Conservation (phyloP, 2,329 filamentous ascomycete species). For the Aureobasidium melanogenum region DNA sequence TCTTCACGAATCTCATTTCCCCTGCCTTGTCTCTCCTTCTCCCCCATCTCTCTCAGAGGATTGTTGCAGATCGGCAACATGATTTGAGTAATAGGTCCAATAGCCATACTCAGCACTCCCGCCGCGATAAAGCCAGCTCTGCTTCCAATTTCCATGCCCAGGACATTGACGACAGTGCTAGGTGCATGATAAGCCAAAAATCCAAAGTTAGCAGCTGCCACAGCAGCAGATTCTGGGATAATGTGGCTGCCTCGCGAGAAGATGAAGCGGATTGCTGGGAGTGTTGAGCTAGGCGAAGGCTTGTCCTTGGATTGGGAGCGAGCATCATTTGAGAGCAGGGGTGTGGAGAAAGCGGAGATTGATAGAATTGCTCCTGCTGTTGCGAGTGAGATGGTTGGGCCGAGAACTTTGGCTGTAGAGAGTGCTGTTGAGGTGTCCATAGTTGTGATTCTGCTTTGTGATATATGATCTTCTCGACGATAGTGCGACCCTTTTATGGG, state of each 20-base stretch:
- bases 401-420: background rate
- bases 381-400: background rate
- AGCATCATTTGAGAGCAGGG: background rate
- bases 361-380: background rate
- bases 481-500: too few species aligned
- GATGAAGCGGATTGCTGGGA: constrained; percentile 3
- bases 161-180: background rate
- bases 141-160: background rate
- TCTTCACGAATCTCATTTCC: background rate
- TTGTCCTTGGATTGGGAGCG: background rate
- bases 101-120: background rate
- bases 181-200: background rate
- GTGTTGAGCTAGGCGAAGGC: background rate
- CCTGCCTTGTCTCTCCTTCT: background rate
- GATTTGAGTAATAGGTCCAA: background rate
- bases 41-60: background rate
- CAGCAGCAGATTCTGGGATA: background rate
- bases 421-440: background rate
- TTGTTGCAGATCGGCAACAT: constrained; percentile 7
- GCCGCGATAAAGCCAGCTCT: background rate
- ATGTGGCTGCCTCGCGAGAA: background rate
- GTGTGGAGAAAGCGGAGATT: background rate
- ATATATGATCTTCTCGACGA: background rate
- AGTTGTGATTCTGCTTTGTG: background rate
- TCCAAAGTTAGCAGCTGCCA: background rate